Evolutionary conservation across 2,329 filamentous ascomycete genomes (phyloP).

Genomic region (Juglanconis oblonga): DNA sequence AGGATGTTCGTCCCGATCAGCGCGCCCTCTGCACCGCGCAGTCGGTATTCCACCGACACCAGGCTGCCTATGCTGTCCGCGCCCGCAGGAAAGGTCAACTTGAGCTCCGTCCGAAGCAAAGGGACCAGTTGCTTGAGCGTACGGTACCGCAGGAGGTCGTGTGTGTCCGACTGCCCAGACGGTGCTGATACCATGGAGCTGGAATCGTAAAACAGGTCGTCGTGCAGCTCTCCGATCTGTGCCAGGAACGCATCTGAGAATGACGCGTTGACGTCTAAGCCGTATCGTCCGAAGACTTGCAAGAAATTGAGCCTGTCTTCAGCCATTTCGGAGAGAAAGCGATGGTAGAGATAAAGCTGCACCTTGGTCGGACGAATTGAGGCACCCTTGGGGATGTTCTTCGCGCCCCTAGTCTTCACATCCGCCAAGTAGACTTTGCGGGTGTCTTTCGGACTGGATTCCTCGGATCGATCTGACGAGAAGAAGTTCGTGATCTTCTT

Average conservation of each 20-base stretch:
- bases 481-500: constrained; percentile 44
- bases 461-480: constrained; percentile 18
- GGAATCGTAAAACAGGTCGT: constrained; percentile 58
- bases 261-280: constrained; percentile 57
- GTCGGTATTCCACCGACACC: constrained; percentile 53
- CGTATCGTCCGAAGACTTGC: constrained; percentile 68
- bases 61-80: constrained; percentile 46
- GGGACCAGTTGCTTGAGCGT: constrained; percentile 45
- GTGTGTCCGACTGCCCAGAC: constrained; percentile 4
- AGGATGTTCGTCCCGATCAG: constrained; percentile 58
- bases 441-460: background rate
- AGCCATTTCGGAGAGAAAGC: constrained; percentile 75
- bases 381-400: constrained; percentile 61
- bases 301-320: constrained; percentile 67
- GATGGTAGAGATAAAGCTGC: constrained; percentile 87
- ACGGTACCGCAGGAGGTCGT: constrained; percentile 43
- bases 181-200: constrained; percentile 32
- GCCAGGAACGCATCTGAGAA: constrained; percentile 81
- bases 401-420: constrained; percentile 75
- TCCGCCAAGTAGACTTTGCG: constrained; percentile 72
- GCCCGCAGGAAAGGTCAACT: constrained; percentile 51
- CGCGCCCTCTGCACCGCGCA: constrained; percentile 45
- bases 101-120: constrained; percentile 45
- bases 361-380: constrained; percentile 74
- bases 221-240: constrained; percentile 67